These are phyloP conservation scores for Fomitopsis schrenkii DNA, from an alignment of 1,284 basidiomycete species.

Conservation along the genomic window DNA sequence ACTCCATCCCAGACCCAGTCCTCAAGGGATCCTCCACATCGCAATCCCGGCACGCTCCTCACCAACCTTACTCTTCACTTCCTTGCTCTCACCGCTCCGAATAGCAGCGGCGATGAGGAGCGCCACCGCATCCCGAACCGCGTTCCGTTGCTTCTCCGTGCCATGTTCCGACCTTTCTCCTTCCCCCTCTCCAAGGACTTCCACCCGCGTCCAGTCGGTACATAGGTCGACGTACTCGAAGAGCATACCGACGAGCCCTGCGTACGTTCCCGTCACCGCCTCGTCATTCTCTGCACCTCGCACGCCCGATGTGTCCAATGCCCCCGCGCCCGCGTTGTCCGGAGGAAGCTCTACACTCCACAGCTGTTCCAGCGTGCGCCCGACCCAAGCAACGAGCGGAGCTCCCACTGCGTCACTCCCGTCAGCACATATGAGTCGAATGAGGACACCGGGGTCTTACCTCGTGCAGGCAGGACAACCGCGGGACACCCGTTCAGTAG, in stretches of 20 bases:
- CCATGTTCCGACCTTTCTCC: constrained; percentile 16
- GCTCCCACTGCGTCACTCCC: constrained; percentile 34
- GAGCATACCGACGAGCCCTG: constrained; percentile 49
- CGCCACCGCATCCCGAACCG: constrained; percentile 13
- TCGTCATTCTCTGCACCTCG: constrained; percentile 10
- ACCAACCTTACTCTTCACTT: constrained; percentile 54
- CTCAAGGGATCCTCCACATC: constrained; percentile 54
- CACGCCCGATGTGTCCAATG: neutral
- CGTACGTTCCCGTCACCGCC: constrained; percentile 34
- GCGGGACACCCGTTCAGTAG: neutral
- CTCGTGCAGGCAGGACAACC: neutral
- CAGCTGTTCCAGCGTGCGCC: constrained; percentile 49
- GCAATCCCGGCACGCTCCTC: constrained; percentile 53
- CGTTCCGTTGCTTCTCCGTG: constrained; percentile 13
- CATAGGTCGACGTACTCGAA: constrained; percentile 59
- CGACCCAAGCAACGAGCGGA: constrained; percentile 50
- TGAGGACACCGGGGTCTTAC: neutral
- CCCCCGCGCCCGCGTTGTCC: constrained; percentile 21
- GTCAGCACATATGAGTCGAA: neutral
- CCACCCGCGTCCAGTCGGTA: constrained; percentile 54
- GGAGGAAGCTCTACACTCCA: constrained; percentile 47
- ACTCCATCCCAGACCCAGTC: constrained; percentile 15
- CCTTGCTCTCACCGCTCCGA: constrained; percentile 44
- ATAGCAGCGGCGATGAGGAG: neutral
- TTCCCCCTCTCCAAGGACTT: constrained; percentile 22